Percentiles rank a stretch among this genome's conserved stretches.
Conservation (phyloP, 2,329 filamentous ascomycete genomes). For the Trichoderma endophyticum region DNA sequence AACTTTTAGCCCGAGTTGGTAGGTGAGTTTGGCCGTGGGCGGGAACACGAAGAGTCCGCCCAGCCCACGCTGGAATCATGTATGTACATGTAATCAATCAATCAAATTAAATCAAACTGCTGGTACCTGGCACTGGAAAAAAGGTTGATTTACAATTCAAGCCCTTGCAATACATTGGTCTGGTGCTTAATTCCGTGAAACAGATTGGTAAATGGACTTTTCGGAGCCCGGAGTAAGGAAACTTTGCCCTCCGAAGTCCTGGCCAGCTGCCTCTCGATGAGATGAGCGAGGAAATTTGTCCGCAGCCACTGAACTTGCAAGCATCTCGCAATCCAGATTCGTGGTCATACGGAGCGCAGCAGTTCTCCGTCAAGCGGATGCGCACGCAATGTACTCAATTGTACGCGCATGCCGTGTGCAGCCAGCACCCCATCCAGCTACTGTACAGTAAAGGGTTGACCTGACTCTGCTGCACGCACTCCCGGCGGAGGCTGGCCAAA, state of each 20-base stretch:
- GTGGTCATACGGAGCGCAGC: background rate
- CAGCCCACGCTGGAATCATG: background rate
- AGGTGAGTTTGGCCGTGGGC: background rate
- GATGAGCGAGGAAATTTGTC: background rate
- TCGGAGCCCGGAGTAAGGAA: background rate
- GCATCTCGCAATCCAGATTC: background rate
- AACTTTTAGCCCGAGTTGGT: background rate
- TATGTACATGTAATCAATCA: background rate
- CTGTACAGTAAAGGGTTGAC: background rate
- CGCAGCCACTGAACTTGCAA: background rate
- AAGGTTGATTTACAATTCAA: background rate
- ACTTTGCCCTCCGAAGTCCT: background rate
- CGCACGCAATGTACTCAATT: background rate
- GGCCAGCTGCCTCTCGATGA: background rate
- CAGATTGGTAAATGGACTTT: background rate
- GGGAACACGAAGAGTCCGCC: background rate
- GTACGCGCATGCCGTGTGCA: background rate
- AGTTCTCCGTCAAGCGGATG: background rate
- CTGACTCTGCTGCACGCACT: conserved; percentile 10
- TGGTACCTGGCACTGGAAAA: background rate
- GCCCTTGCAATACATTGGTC: background rate
- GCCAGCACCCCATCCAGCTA: no score
- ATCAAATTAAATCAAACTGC: background rate
- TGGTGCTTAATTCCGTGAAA: background rate
- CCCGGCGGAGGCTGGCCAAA: background rate